Evolutionary conservation across 2,329 filamentous ascomycete species (phyloP).

Genomic region (Teratosphaeria gauchensis): DNA sequence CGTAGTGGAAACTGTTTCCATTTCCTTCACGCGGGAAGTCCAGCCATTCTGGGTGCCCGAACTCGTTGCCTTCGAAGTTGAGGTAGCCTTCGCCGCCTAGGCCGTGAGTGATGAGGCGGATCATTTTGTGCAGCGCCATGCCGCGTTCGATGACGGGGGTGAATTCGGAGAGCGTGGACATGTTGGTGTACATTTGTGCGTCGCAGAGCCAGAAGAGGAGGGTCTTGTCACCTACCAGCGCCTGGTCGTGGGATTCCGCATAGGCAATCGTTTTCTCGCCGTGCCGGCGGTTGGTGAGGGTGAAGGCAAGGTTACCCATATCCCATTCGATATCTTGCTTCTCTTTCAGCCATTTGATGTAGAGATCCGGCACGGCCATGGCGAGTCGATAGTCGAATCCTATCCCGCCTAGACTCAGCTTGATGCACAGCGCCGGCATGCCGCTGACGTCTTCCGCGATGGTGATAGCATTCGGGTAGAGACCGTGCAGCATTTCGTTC

Average conservation of each 20-base stretch:
- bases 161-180: slow-evolving; percentile 76
- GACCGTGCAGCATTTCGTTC: slow-evolving; percentile 86
- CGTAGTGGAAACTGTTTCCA: slow-evolving; percentile 30
- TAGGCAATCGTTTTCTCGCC: slow-evolving; percentile 98
- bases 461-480: slow-evolving; percentile 82
- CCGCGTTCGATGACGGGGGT: slow-evolving; percentile 85
- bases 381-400: slow-evolving; percentile 96
- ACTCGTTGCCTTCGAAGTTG: slow-evolving; percentile 98
- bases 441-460: slow-evolving; percentile 96
- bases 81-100: slow-evolving; percentile 94
- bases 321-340: slow-evolving; percentile 87
- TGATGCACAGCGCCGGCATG: slow-evolving; percentile 92
- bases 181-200: slow-evolving; percentile 94
- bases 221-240: slow-evolving; percentile 94
- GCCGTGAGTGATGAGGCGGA: slow-evolving; percentile 81
- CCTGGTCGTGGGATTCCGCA: slow-evolving; percentile 94
- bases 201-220: slow-evolving; percentile 98
- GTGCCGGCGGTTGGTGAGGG: slow-evolving; percentile 82
- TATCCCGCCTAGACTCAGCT: slow-evolving; percentile 75
- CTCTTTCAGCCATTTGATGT: slow-evolving; percentile 98
- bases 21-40: slow-evolving; percentile 85
- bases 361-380: slow-evolving; percentile 97
- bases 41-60: slow-evolving; percentile 97
- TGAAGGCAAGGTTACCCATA: slow-evolving; percentile 73
- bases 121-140: slow-evolving; percentile 93